A percentile compares a stretch with the other conserved stretches of the same genome.
Evolutionary conservation across 2,329 filamentous ascomycete genomes (phyloP).

Genomic region (Hymenoscyphus linearis): DNA sequence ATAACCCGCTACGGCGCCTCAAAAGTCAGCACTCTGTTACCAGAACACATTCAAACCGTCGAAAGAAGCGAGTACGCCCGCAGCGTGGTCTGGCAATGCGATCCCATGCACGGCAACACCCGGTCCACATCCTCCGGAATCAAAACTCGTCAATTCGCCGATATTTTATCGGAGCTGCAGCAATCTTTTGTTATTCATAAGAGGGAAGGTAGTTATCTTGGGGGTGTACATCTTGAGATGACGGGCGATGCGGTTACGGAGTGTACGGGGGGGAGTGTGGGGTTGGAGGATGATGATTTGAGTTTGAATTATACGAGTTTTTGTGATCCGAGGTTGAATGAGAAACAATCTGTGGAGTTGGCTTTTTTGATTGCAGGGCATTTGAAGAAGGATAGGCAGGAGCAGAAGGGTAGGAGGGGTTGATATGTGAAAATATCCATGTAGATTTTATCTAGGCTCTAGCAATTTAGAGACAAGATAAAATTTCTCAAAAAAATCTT

Average conservation of each 20-base stretch:
- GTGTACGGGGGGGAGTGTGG: slow-evolving; percentile 85
- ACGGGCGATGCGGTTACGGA: slow-evolving; percentile 96
- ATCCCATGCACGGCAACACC: slow-evolving; percentile 94
- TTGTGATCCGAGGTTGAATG: slow-evolving; percentile 91
- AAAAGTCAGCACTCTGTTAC: slow-evolving; percentile 71
- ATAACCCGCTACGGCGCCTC: slow-evolving; percentile 90
- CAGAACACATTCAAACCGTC: slow-evolving; percentile 82
- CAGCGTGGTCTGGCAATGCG: slow-evolving; percentile 90
- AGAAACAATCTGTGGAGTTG: slow-evolving; percentile 94
- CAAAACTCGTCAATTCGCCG: slow-evolving; percentile 87
- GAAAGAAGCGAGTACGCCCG: slow-evolving; percentile 65
- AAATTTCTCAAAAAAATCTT: too few relatives aligned
- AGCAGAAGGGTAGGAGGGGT: background rate
- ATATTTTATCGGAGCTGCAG: slow-evolving; percentile 83
- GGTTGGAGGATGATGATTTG: slow-evolving; percentile 80
- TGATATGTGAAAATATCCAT: too few relatives aligned
- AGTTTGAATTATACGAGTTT: slow-evolving; percentile 91
- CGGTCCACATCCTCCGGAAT: slow-evolving; percentile 66
- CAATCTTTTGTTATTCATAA: slow-evolving; percentile 82
- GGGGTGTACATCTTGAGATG: slow-evolving; percentile 90
- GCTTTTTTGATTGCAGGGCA: slow-evolving; percentile 83
- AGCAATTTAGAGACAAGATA: too few relatives aligned
- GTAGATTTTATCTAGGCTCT: too few relatives aligned
- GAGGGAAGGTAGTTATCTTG: slow-evolving; percentile 77
- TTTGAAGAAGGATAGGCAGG: slow-evolving; percentile 3